Evolutionary conservation across 768 basidiomycete genomes (phyloP).

Genomic region (Russula abietina): DNA sequence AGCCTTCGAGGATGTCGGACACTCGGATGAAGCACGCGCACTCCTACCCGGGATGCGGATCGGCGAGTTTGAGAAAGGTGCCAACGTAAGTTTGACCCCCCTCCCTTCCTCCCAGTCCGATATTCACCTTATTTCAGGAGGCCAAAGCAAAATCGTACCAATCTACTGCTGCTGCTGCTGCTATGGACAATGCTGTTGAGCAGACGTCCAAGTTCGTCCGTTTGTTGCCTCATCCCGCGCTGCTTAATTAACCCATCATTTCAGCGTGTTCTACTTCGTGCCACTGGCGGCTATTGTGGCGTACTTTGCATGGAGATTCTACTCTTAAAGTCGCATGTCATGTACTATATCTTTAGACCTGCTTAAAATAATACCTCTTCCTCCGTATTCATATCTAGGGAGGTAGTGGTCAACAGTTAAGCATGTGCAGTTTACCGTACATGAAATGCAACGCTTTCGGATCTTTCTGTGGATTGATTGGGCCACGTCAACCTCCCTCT

Average conservation of each 20-base stretch:
- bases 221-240: not conserved
- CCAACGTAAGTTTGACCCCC: constrained; percentile 28
- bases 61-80: constrained; percentile 64
- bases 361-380: not conserved
- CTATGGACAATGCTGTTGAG: constrained; percentile 23
- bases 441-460: constrained; percentile 4
- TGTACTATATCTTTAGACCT: constrained; percentile 1
- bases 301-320: constrained; percentile 44
- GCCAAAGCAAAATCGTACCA: constrained; percentile 13
- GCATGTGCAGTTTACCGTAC: constrained; percentile 9
- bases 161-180: constrained; percentile 10
- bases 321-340: constrained; percentile 17
- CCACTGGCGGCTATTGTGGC: constrained; percentile 40
- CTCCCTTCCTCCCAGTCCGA: not conserved
- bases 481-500: not conserved
- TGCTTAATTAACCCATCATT: constrained; percentile 2
- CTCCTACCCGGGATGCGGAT: constrained; percentile 84
- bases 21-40: constrained; percentile 98
- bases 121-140: constrained; percentile 5
- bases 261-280: constrained; percentile 37
- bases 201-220: constrained; percentile 25
- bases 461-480: not conserved
- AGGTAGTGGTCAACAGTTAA: constrained; percentile 1
- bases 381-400: not conserved
- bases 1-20: constrained; percentile 98